Evolutionary conservation across 805 yeast genomes (phyloP).

Genomic region (Lipomyces chichibuensis): DNA sequence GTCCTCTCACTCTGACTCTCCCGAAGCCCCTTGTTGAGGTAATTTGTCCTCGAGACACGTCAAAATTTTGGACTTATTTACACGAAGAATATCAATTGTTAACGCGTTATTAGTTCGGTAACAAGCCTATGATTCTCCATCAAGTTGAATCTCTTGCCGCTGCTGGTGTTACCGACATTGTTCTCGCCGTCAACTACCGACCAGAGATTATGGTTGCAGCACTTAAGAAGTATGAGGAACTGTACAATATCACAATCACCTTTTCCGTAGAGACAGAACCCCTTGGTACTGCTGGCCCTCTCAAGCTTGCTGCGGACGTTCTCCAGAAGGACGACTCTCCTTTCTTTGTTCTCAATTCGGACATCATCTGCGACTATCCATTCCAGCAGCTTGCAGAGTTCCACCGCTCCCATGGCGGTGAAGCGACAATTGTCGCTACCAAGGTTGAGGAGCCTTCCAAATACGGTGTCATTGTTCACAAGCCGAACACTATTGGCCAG

Average conservation of each 20-base stretch:
- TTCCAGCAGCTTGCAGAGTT: constrained; percentile 86
- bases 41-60: neutral
- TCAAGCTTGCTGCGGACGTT: constrained; percentile 92
- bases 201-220: constrained; percentile 99
- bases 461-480: constrained; percentile 99
- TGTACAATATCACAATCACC: constrained; percentile 91
- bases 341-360: constrained; percentile 96
- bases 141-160: constrained; percentile 97
- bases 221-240: constrained; percentile 88
- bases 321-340: constrained; percentile 94
- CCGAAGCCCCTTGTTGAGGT: constrained; percentile 43
- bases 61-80: neutral
- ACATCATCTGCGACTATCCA: constrained; percentile 98
- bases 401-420: constrained; percentile 96
- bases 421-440: constrained; percentile 98
- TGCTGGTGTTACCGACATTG: constrained; percentile 99
- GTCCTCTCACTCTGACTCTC: constrained; percentile 68
- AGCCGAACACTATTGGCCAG: constrained; percentile 90
- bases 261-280: constrained; percentile 99
- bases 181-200: constrained; percentile 97
- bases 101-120: constrained; percentile 65
- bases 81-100: constrained; percentile 5
- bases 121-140: constrained; percentile 98
- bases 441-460: constrained; percentile 99
- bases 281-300: constrained; percentile 98